Percentiles rank a stretch among this genome's conserved stretches.
phyloP scores from a whole-genome alignment of 2,329 filamentous ascomycete species.

The Xylariaceae sp. region DNA sequence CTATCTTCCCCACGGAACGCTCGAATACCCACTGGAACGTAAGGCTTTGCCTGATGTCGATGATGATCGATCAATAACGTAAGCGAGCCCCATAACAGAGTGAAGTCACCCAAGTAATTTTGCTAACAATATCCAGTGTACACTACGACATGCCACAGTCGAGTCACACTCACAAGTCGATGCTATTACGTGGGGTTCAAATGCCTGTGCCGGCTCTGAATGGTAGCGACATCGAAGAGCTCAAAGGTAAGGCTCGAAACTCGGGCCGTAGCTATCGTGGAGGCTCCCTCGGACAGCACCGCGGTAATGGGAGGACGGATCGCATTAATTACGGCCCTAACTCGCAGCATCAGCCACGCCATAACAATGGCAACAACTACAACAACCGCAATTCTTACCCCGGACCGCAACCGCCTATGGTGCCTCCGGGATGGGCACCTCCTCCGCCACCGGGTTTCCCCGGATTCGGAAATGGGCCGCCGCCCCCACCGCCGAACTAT shows the following conservation, averaged over 20 bases:
- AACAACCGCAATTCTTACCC: constrained; percentile 26
- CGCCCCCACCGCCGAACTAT: constrained; percentile 35
- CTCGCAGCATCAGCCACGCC: constrained; percentile 30
- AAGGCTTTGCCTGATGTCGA: constrained; percentile 73
- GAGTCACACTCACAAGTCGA: constrained; percentile 79
- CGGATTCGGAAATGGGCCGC: constrained; percentile 36
- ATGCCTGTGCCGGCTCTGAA: constrained; percentile 70
- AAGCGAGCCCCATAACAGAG: constrained; percentile 33
- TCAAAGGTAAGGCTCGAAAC: constrained; percentile 62
- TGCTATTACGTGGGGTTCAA: constrained; percentile 81
- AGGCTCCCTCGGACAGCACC: constrained; percentile 48
- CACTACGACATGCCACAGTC: constrained; percentile 77
- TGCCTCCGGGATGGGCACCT: constrained; percentile 34
- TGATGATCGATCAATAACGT: constrained; percentile 83
- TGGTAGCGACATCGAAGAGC: constrained; percentile 68
- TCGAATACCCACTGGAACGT: constrained; percentile 73
- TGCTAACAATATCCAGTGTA: constrained; percentile 55
- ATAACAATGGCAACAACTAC: constrained; percentile 43
- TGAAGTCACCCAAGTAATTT: background rate
- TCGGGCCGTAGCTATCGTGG: constrained; percentile 69
- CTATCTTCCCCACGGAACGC: constrained; percentile 77
- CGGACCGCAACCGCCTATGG: constrained; percentile 21
- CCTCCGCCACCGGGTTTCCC: constrained; percentile 38
- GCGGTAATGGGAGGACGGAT: constrained; percentile 26
- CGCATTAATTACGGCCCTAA: constrained; percentile 33